Base-by-base conservation (phyloP, 169 alveolate species). In the Plasmodium inui region DNA sequence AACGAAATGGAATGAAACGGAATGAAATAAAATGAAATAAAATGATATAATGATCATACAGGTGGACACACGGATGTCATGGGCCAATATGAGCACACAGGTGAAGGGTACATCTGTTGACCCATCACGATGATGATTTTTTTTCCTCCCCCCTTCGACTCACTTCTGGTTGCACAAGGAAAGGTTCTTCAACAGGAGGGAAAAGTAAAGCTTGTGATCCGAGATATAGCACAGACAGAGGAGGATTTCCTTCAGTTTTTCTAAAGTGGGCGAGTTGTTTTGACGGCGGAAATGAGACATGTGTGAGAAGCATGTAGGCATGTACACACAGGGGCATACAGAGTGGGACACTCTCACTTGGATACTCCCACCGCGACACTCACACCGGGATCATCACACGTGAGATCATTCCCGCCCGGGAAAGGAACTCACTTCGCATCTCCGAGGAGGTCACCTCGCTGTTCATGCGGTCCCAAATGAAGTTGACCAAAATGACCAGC, bases 141-240 rank as follows among this genome's bases (percentile, higher is more conserved):
- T 6, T 3, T 57, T 2, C 8, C 44, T 19, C 22, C 70, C 30
- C 57, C 9, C 2, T 17, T 3, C 14, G 8, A 26, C 84, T 74
- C 82, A 89, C 94, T 80, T 80, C 50, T 79, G 94, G 3, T 50
- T 41, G 71, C 89, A 89, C 32, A 83, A 55, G 9, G 94, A 34
- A 17, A 80, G 72, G 46, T 46, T 37, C 53, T 80, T 89, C 41
- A 89, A 19, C 34, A 89, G 94, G 9, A 79, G 82, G 22, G 88
- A 26, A 61, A 89, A 89, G 53, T 89, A 89, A 10, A 89, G 37
- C 82, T 80, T 78, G 26, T 89, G 90, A 22, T 89, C 76, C 19
- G 90, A 79, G 34, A 79, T 79, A 17, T 89, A 89, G 70, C 94
- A 89, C 26, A 89, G 83, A 2, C 90, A 89, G 34, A 80, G 72